phyloP scores from a whole-genome alignment of 805 yeast species.

The Nakazawaea holstii region DNA sequence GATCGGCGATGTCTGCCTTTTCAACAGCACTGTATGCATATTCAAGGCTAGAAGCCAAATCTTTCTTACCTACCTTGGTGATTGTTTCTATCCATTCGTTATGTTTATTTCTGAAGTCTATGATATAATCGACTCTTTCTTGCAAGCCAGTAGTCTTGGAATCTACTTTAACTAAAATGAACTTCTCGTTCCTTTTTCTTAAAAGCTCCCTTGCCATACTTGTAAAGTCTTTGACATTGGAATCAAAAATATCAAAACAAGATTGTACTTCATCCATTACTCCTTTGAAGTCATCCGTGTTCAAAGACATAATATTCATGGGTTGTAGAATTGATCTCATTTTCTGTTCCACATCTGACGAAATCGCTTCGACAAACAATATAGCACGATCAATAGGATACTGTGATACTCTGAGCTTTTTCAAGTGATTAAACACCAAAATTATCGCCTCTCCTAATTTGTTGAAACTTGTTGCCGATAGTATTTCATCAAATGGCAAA shows the following conservation, averaged over 20 bases:
- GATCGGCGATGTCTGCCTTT: constrained; percentile 31
- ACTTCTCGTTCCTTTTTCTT: constrained; percentile 67
- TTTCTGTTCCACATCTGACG: constrained; percentile 48
- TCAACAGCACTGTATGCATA: constrained; percentile 36
- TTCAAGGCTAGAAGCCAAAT: constrained; percentile 24
- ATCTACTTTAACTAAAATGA: constrained; percentile 57
- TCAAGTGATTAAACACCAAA: constrained; percentile 54
- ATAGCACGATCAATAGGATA: constrained; percentile 67
- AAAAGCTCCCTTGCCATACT: constrained; percentile 67
- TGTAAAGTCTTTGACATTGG: constrained; percentile 55
- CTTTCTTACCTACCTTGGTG: not conserved
- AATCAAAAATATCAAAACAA: constrained; percentile 51
- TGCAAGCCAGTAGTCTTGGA: constrained; percentile 34
- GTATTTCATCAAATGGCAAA: constrained; percentile 59
- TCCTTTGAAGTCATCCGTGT: constrained; percentile 32
- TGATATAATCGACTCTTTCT: constrained; percentile 38
- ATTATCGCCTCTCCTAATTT: constrained; percentile 40
- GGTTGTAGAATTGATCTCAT: constrained; percentile 33
- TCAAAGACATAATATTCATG: constrained; percentile 38
- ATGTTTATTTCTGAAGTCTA: constrained; percentile 47
- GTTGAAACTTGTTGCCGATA: constrained; percentile 38
- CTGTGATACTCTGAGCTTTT: constrained; percentile 49
- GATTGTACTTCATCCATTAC: constrained; percentile 24
- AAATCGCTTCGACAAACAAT: constrained; percentile 57
- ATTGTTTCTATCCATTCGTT: constrained; percentile 38